Conservation (phyloP, 768 basidiomycete genomes). For the Kwoniella sp. region DNA sequence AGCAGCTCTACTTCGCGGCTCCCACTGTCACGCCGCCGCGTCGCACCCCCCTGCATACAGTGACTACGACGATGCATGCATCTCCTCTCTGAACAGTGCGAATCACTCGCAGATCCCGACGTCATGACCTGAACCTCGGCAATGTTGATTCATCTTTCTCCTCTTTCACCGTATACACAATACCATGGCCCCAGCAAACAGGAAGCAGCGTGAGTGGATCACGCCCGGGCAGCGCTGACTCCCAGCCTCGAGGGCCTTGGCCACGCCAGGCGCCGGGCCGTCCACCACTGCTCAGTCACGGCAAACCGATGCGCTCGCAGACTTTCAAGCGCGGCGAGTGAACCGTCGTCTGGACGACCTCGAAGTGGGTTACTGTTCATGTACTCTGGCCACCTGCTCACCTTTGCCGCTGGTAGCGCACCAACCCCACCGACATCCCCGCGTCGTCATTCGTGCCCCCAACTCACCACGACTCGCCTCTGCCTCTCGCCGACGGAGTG, state of each 20-base stretch:
- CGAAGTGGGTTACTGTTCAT: slow-evolving; percentile 29
- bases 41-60: no score
- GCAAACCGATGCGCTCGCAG: slow-evolving; percentile 29
- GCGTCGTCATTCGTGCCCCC: slow-evolving; percentile 29
- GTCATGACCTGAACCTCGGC: no score
- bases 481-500: slow-evolving; percentile 2
- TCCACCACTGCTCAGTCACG: slow-evolving; percentile 5
- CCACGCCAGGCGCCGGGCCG: neutral
- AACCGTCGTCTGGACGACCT: slow-evolving; percentile 41
- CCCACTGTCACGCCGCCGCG: no score
- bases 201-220: slow-evolving; percentile 28
- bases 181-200: slow-evolving; percentile 23
- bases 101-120: no score
- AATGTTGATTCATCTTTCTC: no score
- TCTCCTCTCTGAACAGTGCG: no score
- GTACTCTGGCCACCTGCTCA: neutral
- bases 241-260: neutral
- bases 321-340: slow-evolving; percentile 36
- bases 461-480: neutral
- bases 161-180: no score
- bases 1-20: no score
- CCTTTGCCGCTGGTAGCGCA: slow-evolving; percentile 25
- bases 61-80: no score
- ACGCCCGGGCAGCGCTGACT: neutral
- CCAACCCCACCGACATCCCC: slow-evolving; percentile 47